Percentiles rank a stretch among this genome's conserved stretches.
These are phyloP conservation scores for Pascua guehoae DNA, from an alignment of 1,284 basidiomycete species.

Conservation along the genomic window DNA sequence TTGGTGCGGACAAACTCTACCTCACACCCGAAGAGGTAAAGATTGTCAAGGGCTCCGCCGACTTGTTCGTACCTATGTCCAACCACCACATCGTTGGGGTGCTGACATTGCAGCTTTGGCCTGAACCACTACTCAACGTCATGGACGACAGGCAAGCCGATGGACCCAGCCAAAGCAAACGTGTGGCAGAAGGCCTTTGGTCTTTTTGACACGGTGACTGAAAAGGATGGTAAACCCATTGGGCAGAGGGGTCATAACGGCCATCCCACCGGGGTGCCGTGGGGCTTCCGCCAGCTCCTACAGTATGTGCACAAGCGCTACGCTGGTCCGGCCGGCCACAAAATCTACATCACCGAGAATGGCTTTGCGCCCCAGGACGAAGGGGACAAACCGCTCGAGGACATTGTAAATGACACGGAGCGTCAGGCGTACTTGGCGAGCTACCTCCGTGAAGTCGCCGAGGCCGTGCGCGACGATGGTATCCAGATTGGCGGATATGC, in stretches of 20 bases:
- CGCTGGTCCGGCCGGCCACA: not conserved
- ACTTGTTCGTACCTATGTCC: conserved; percentile 10
- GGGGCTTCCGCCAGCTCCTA: conserved; percentile 19
- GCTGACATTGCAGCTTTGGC: conserved; percentile 17
- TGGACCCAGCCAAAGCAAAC: not conserved
- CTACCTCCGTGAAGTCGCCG: conserved; percentile 25
- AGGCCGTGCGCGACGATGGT: conserved; percentile 27
- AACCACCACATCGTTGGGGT: too few relatives aligned
- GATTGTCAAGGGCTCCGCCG: conserved; percentile 18
- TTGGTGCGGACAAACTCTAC: conserved; percentile 4
- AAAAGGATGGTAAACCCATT: conserved; percentile 25
- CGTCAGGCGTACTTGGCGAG: conserved; percentile 27
- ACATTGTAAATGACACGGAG: conserved; percentile 20
- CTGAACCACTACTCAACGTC: conserved; percentile 28
- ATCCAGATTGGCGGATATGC: conserved; percentile 27
- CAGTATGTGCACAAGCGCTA: conserved; percentile 9
- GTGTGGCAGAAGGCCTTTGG: not conserved
- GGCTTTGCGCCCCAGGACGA: conserved; percentile 4
- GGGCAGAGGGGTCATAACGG: conserved; percentile 26
- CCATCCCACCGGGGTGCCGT: conserved; percentile 26
- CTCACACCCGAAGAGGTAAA: conserved; percentile 18
- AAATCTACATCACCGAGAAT: conserved; percentile 26
- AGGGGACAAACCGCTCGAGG: conserved; percentile 8
- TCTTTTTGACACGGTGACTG: conserved; percentile 17
- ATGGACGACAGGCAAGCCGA: conserved; percentile 12